These are phyloP conservation scores for Xylaria sp. DNA, from an alignment of 2,329 filamentous ascomycete genomes.

Conservation along the genomic window DNA sequence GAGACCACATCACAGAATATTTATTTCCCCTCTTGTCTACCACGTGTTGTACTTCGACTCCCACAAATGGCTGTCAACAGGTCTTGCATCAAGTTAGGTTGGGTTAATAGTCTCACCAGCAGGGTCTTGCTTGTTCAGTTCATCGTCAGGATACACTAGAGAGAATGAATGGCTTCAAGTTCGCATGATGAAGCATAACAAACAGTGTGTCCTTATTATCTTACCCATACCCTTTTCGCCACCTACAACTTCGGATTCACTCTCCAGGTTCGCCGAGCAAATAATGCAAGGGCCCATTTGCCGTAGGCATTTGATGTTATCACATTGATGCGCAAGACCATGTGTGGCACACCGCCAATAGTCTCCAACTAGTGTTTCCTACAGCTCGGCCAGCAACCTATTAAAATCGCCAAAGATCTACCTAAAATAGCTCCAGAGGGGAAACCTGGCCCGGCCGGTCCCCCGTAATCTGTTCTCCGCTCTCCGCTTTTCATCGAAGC, in stretches of 20 bases:
- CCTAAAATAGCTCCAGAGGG: constrained; percentile 32
- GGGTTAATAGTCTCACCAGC: constrained; percentile 4
- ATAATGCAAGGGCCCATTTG: constrained; percentile 4
- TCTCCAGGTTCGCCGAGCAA: not conserved
- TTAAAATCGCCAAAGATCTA: constrained; percentile 2
- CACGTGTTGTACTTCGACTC: not conserved
- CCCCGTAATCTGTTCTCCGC: too few species aligned
- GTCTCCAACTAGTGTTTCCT: constrained; percentile 22
- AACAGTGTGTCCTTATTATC: not conserved
- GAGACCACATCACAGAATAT: not conserved
- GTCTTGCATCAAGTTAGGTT: too few species aligned
- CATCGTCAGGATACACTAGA: not conserved
- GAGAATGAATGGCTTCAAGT: not conserved
- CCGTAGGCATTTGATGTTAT: constrained; percentile 4
- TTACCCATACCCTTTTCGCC: not conserved
- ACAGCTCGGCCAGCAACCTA: constrained; percentile 5
- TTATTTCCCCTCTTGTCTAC: not conserved
- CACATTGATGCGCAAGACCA: constrained; percentile 15
- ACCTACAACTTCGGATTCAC: not conserved
- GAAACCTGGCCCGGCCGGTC: constrained; percentile 20
- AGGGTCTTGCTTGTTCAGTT: constrained; percentile 1
- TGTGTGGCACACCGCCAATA: not conserved
- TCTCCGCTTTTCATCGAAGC: constrained; percentile 20
- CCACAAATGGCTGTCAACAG: not conserved
- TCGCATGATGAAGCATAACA: not conserved